phyloP scores from a whole-genome alignment of 139 green algal genomes.

The Bryopsis sp. region DNA sequence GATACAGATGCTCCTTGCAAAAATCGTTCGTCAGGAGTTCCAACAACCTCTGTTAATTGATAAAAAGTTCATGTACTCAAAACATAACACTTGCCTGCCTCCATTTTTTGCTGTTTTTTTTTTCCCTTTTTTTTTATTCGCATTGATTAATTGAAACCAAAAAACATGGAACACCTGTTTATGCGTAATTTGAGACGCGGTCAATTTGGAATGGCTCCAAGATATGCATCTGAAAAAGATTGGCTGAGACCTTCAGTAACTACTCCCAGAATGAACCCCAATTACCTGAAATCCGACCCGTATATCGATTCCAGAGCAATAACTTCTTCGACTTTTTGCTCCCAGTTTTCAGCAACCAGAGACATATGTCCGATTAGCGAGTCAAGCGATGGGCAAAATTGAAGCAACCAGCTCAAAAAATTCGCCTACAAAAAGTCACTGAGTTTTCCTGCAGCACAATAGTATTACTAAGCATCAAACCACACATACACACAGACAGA shows the following conservation, averaged over 20 bases:
- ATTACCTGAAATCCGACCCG: slow-evolving; percentile 40
- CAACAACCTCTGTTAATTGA: no score
- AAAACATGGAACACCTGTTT: not conserved
- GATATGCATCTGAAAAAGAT: slow-evolving; percentile 3
- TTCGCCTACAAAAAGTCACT: not conserved
- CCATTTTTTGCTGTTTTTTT: no score
- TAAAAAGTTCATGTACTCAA: no score
- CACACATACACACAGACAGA: not conserved
- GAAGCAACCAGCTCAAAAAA: not conserved
- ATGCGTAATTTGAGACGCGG: no score
- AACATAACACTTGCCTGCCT: no score
- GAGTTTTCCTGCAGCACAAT: not conserved
- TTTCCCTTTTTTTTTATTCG: no score
- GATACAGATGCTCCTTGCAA: no score
- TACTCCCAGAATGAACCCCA: not conserved
- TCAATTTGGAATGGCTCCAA: not conserved
- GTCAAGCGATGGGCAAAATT: not conserved
- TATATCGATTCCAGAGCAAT: slow-evolving; percentile 48
- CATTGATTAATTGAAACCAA: no score
- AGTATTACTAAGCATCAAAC: not conserved
- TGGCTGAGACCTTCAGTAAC: not conserved
- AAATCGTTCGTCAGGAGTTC: no score
- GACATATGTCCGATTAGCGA: not conserved
- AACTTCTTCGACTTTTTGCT: slow-evolving; percentile 57
- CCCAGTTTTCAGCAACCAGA: slow-evolving; percentile 37